Evolutionary conservation across 1,284 basidiomycete genomes (phyloP), one percentile per base, ranked within the genome.

Genomic region (Trametes polyzona): DNA sequence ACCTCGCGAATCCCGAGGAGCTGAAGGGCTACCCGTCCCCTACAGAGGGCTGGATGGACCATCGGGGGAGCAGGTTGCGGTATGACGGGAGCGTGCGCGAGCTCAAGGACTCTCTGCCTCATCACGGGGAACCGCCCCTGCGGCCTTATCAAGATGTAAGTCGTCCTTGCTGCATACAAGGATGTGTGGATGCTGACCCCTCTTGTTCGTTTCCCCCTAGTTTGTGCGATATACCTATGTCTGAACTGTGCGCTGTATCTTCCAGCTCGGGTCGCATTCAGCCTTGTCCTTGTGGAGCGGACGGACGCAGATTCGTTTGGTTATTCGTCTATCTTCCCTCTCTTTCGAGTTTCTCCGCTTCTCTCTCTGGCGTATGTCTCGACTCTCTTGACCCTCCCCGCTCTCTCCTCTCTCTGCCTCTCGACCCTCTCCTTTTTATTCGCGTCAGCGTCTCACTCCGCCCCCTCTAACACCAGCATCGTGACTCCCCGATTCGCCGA

Each of bases 81-180:
- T 84, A 77, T 64, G 67, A 77, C 43, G 65, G 69, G 12, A 70
- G 69, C 7, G 71, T 84, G 30, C 80, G 78, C 1, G 85, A 88
- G 70, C 73, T 87, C 55, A 79, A 80, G 0, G 78, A 83, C 57
- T 83, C 80, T 50, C 66, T 88, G 60, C 83, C 86, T 12, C 71
- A 69, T 26, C 76, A 76, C 62, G 87, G 87, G 0, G 71, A 77
- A 63, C 70, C 75, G 3, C 81, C 87, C 14, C 48, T 68, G 52
- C 73, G 74, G 46, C 87, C 86, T 36, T 89, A 90, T 70, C 76
- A 81, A 21, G 69, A 66, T 43, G 86, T 89, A 59, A 69, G 83
- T 76, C 2, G 27, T n/a, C 3, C n/a, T 24, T 47, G 36, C 26
- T 21, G 51, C 24, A 16, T 21, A 9, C 37, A 4, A 3, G 8